Conservation (phyloP, 306 rosid genomes). For the Betula pendula region DNA sequence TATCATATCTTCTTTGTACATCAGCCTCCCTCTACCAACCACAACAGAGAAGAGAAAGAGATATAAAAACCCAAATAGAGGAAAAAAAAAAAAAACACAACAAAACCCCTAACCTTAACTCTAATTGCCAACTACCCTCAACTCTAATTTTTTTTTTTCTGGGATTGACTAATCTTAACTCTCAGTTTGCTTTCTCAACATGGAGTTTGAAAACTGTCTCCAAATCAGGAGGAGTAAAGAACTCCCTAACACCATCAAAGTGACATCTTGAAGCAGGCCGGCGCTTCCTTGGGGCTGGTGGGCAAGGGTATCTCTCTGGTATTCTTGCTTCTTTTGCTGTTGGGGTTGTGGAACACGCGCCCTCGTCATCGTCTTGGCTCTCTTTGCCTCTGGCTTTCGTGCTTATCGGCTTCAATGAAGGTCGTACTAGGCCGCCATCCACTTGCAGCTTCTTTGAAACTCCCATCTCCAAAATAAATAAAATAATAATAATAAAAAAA, state of each 20-base stretch:
- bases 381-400: constrained; percentile 48
- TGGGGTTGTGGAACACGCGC: constrained; percentile 64
- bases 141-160: constrained; percentile 23
- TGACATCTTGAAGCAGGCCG: constrained; percentile 51
- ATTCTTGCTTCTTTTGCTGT: constrained; percentile 77
- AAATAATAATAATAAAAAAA: background rate
- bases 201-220: constrained; percentile 76
- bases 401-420: constrained; percentile 66
- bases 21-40: constrained; percentile 29
- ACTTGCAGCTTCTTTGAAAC: constrained; percentile 71
- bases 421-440: constrained; percentile 57
- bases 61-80: constrained; percentile 13
- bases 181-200: constrained; percentile 62
- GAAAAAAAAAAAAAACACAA: constrained; percentile 20
- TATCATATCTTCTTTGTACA: constrained; percentile 60
- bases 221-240: constrained; percentile 85
- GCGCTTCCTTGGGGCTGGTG: constrained; percentile 86
- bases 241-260: constrained; percentile 55
- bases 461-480: constrained; percentile 53
- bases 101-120: constrained; percentile 38
- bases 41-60: constrained; percentile 33
- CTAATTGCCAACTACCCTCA: constrained; percentile 3
- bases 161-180: constrained; percentile 36
- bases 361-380: constrained; percentile 40
- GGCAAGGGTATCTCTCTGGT: constrained; percentile 65